A percentile compares a stretch with the other conserved stretches of the same genome.
Conservation (phyloP, 1,284 basidiomycete species). For the Boletellus sp. region DNA sequence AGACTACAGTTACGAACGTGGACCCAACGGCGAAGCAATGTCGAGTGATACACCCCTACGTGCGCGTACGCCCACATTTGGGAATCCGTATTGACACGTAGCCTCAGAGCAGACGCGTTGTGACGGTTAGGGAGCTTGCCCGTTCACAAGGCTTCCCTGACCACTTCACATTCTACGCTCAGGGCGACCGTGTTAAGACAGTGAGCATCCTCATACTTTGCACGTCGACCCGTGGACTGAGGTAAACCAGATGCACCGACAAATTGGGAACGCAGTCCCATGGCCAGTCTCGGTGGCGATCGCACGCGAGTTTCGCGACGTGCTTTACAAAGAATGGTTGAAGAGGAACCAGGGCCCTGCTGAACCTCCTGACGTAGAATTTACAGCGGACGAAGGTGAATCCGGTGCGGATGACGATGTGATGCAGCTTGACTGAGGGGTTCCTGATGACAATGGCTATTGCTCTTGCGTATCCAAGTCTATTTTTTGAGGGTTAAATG, state of each 20-base stretch:
- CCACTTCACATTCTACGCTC: slow-evolving; percentile 55
- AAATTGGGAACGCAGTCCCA: slow-evolving; percentile 76
- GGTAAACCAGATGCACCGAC: slow-evolving; percentile 58
- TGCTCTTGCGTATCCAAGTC: background rate
- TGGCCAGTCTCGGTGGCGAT: slow-evolving; percentile 60
- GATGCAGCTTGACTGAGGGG: background rate
- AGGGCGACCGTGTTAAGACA: slow-evolving; percentile 50
- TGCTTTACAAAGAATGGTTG: slow-evolving; percentile 50
- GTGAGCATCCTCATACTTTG: slow-evolving; percentile 38
- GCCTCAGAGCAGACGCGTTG: slow-evolving; percentile 55
- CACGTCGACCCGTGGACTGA: slow-evolving; percentile 4
- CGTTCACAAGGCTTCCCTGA: slow-evolving; percentile 77
- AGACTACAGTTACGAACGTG: slow-evolving; percentile 70
- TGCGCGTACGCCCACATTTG: slow-evolving; percentile 31
- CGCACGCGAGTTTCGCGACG: slow-evolving; percentile 53
- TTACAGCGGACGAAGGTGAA: slow-evolving; percentile 8
- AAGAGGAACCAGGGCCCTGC: slow-evolving; percentile 15
- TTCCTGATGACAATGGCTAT: background rate
- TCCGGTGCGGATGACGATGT: background rate
- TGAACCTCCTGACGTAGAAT: slow-evolving; percentile 8
- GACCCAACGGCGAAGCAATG: slow-evolving; percentile 73
- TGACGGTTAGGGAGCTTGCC: slow-evolving; percentile 71
- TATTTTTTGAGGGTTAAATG: no score
- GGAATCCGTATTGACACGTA: background rate
- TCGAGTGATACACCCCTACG: slow-evolving; percentile 61